A percentile compares a stretch with the other conserved stretches of the same genome.
These are phyloP conservation scores for Aphanocladium album DNA, from an alignment of 2,329 filamentous ascomycete species.

Conservation along the genomic window DNA sequence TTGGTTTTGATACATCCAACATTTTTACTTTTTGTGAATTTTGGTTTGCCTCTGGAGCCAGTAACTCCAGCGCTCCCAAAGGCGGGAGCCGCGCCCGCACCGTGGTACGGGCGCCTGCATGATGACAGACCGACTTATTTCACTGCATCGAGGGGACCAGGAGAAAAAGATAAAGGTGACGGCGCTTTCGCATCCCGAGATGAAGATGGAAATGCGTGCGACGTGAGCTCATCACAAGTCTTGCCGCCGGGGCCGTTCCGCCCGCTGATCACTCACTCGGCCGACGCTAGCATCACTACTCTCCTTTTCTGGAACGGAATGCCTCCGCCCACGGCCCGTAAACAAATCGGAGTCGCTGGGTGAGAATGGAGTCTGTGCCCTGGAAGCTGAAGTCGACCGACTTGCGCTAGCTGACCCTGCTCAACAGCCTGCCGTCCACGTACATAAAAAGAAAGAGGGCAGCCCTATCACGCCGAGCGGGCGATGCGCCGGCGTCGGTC, in stretches of 20 bases:
- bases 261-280: not conserved
- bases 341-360: not conserved
- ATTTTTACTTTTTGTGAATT: not conserved
- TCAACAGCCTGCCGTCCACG: not conserved
- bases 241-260: no score
- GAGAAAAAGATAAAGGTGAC: no score
- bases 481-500: conserved; percentile 10
- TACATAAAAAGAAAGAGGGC: not conserved
- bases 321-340: not conserved
- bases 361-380: not conserved
- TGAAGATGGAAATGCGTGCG: not conserved
- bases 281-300: conserved; percentile 4
- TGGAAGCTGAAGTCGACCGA: not conserved
- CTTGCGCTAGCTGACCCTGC: no score
- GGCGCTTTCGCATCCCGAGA: not conserved
- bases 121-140: conserved; percentile 8
- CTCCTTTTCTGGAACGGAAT: not conserved
- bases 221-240: no score
- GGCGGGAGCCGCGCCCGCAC: not conserved
- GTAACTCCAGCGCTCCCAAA: not conserved
- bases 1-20: not conserved
- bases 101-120: conserved; percentile 7
- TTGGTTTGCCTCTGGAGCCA: not conserved
- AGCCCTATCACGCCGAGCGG: conserved; percentile 7
- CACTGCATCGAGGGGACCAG: not conserved